phyloP scores from a whole-genome alignment of 768 basidiomycete genomes.

The Mycena chlorophos region DNA sequence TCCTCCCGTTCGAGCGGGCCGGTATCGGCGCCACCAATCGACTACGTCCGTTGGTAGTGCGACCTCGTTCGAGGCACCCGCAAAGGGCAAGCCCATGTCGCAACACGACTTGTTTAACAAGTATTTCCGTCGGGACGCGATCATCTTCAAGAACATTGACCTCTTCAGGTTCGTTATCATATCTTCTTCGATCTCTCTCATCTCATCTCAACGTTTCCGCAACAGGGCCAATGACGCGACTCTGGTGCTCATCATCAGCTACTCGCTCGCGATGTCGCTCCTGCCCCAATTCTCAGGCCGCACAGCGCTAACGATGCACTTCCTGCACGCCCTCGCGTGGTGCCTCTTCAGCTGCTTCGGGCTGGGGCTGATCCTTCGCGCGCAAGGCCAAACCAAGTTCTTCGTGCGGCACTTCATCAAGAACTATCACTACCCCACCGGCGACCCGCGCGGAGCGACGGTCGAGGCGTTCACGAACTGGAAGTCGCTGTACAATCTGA shows the following conservation, averaged over 20 bases:
- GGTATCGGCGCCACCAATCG: constrained; percentile 20
- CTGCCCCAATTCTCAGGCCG: constrained; percentile 55
- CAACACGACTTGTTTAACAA: constrained; percentile 88
- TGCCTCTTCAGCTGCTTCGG: constrained; percentile 85
- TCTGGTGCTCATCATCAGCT: constrained; percentile 71
- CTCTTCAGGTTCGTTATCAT: constrained; percentile 70
- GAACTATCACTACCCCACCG: constrained; percentile 84
- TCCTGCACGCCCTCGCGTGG: constrained; percentile 83
- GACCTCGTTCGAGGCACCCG: constrained; percentile 27
- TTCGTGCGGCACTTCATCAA: constrained; percentile 92
- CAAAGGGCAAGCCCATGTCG: constrained; percentile 45
- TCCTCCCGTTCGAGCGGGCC: neutral
- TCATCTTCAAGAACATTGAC: constrained; percentile 82
- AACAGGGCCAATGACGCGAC: constrained; percentile 81
- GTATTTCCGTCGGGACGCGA: constrained; percentile 87
- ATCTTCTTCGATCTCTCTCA: constrained; percentile 5
- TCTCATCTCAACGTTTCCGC: constrained; percentile 20
- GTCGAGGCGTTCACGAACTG: constrained; percentile 94
- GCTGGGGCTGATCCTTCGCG: constrained; percentile 78
- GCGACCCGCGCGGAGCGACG: constrained; percentile 76
- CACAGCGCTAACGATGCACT: constrained; percentile 65
- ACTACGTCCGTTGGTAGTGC: constrained; percentile 38
- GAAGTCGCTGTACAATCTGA: constrained; percentile 91
- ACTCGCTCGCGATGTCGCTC: constrained; percentile 59
- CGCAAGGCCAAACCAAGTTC: constrained; percentile 85